These are phyloP conservation scores for Crithidia brevicula DNA, from an alignment of 208 protist genomes.

Conservation along the genomic window DNA sequence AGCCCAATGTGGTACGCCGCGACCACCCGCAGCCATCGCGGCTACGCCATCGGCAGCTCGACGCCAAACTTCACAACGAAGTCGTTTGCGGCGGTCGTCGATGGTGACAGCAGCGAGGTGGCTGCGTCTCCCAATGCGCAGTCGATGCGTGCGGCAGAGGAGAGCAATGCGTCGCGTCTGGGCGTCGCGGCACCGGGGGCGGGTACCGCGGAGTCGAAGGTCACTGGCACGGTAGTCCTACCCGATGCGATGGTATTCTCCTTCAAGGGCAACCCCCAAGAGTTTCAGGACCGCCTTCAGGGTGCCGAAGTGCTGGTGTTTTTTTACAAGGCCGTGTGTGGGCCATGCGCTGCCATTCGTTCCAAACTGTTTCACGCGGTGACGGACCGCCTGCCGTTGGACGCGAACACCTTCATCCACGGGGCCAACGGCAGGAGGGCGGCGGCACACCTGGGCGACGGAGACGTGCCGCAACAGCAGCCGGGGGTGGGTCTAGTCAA, in stretches of 20 bases:
- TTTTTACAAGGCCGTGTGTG: slow-evolving; percentile 80
- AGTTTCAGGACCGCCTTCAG: slow-evolving; percentile 52
- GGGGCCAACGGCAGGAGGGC: not conserved
- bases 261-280: slow-evolving; percentile 46
- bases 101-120: not conserved
- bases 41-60: slow-evolving; percentile 8
- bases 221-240: slow-evolving; percentile 7
- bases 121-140: not conserved
- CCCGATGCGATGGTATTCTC: slow-evolving; percentile 35
- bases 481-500: too few species aligned
- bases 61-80: slow-evolving; percentile 10
- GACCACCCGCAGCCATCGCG: slow-evolving; percentile 9
- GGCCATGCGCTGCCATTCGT: slow-evolving; percentile 61
- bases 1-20: slow-evolving; percentile 17
- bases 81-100: not conserved
- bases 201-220: not conserved
- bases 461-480: not conserved
- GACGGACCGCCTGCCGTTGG: slow-evolving; percentile 22
- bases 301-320: slow-evolving; percentile 61
- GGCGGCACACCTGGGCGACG: not conserved
- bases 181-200: too few species aligned
- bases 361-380: slow-evolving; percentile 46
- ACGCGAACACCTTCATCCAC: not conserved
- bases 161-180: not conserved
- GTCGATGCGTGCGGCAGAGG: not conserved